Evolutionary conservation across 768 basidiomycete species (phyloP).

Genomic region (Collybia nuda): DNA sequence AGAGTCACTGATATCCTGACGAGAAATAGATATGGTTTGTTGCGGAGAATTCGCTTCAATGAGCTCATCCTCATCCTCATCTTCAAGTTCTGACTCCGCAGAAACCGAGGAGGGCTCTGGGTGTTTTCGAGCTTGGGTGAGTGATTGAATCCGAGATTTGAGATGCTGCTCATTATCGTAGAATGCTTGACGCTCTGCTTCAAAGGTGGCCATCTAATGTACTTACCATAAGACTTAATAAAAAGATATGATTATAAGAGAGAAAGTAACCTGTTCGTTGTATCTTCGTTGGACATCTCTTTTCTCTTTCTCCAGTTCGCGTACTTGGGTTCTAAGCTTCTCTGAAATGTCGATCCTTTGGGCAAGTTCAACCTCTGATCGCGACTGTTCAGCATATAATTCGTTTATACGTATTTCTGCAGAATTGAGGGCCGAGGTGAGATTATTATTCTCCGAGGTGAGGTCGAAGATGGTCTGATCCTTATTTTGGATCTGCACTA

Average conservation of each 20-base stretch:
- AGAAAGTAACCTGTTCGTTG: conserved; percentile 73
- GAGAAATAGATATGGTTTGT: conserved; percentile 20
- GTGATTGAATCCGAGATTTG: conserved; percentile 84
- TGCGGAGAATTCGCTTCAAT: conserved; percentile 13
- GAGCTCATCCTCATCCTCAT: conserved; percentile 39
- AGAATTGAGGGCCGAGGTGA: conserved; percentile 62
- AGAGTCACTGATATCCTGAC: conserved; percentile 59
- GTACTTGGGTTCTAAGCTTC: conserved; percentile 77
- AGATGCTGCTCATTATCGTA: conserved; percentile 94
- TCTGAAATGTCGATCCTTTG: conserved; percentile 82
- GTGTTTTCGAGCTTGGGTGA: conserved; percentile 65
- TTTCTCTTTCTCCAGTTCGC: conserved; percentile 88
- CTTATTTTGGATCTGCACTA: conserved; percentile 77
- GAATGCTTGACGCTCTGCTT: conserved; percentile 89
- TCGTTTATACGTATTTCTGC: conserved; percentile 78
- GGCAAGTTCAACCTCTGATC: conserved; percentile 80
- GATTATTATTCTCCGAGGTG: conserved; percentile 60
- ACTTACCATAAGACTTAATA: conserved; percentile 10
- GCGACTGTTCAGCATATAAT: conserved; percentile 77
- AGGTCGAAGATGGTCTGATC: conserved; percentile 66
- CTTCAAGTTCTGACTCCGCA: conserved; percentile 37
- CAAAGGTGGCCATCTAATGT: conserved; percentile 77
- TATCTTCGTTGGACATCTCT: conserved; percentile 80
- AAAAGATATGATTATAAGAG: conserved; percentile 3
- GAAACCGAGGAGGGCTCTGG: conserved; percentile 34